Evolutionary conservation across 2,329 filamentous ascomycete species (phyloP).

Genomic region (Chaetomium sp.): DNA sequence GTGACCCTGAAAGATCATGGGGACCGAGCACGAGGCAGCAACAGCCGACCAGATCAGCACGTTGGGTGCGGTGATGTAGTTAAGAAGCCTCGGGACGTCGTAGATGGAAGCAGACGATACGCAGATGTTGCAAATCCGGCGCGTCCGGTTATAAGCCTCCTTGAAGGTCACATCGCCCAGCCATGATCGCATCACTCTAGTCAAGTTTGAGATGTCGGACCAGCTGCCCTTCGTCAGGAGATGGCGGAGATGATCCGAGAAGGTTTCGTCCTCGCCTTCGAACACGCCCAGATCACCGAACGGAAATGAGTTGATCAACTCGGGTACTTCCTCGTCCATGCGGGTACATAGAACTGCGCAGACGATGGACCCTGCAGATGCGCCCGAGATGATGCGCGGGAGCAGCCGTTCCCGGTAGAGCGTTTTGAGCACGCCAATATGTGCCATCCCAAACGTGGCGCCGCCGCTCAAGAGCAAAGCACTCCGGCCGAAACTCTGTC

Average conservation of each 20-base stretch:
- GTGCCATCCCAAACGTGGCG: slow-evolving; percentile 88
- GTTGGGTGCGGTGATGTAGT: slow-evolving; percentile 91
- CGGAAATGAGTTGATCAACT: slow-evolving; percentile 69
- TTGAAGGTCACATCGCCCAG: slow-evolving; percentile 92
- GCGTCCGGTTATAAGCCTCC: slow-evolving; percentile 92
- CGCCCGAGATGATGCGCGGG: slow-evolving; percentile 83
- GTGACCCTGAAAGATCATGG: slow-evolving; percentile 78
- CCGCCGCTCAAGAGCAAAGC: slow-evolving; percentile 82
- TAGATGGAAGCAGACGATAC: slow-evolving; percentile 87
- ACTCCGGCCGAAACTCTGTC: slow-evolving; percentile 82
- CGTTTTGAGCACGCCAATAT: slow-evolving; percentile 83
- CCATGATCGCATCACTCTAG: slow-evolving; percentile 75
- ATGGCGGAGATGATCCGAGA: slow-evolving; percentile 69
- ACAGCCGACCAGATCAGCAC: slow-evolving; percentile 97
- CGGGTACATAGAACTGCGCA: slow-evolving; percentile 77
- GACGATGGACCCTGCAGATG: slow-evolving; percentile 85
- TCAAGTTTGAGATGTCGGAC: slow-evolving; percentile 81
- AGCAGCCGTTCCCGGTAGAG: slow-evolving; percentile 74
- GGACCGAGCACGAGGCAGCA: slow-evolving; percentile 92
- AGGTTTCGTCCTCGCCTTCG: slow-evolving; percentile 61
- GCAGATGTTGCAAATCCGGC: slow-evolving; percentile 89
- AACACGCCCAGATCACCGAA: slow-evolving; percentile 83
- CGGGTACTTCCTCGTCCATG: slow-evolving; percentile 76
- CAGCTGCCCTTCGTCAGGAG: slow-evolving; percentile 80
- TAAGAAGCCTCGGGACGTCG: slow-evolving; percentile 82